These are phyloP conservation scores for Ophioceras dolichostomum DNA, from an alignment of 2,329 filamentous ascomycete genomes.

Conservation along the genomic window DNA sequence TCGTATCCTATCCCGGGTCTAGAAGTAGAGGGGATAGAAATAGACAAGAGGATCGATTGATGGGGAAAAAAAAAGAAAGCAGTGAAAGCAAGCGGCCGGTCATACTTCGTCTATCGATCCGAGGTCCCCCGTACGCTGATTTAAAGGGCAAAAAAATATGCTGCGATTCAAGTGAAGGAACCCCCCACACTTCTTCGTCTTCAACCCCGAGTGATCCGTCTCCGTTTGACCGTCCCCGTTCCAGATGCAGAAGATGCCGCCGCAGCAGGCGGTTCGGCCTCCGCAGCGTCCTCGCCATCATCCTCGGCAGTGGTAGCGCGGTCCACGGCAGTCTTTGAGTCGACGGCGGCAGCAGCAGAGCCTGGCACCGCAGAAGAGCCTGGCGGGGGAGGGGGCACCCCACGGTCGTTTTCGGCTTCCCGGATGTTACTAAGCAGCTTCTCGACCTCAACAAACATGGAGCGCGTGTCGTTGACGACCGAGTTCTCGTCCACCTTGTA, in stretches of 20 bases:
- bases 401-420: slow-evolving; percentile 51
- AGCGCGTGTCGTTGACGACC: slow-evolving; percentile 73
- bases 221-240: slow-evolving; percentile 10
- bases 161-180: too few species aligned
- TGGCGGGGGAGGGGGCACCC: slow-evolving; percentile 20
- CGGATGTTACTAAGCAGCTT: slow-evolving; percentile 65
- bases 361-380: slow-evolving; percentile 3
- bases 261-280: not conserved
- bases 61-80: too few species aligned
- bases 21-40: too few species aligned
- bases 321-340: too few species aligned
- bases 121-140: too few species aligned
- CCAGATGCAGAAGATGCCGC: slow-evolving; percentile 4
- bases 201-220: slow-evolving; percentile 11
- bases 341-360: not conserved
- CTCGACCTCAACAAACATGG: slow-evolving; percentile 85
- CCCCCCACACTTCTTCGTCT: too few species aligned
- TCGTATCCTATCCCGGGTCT: too few species aligned
- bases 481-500: slow-evolving; percentile 71
- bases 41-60: too few species aligned
- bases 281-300: not conserved
- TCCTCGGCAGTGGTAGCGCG: too few species aligned
- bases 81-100: too few species aligned
- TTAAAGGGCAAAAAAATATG: too few species aligned
- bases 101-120: too few species aligned